A percentile compares a stretch with the other conserved stretches of the same genome.
Conservation (phyloP, 805 yeast genomes). For the Brettanomyces sp. region DNA sequence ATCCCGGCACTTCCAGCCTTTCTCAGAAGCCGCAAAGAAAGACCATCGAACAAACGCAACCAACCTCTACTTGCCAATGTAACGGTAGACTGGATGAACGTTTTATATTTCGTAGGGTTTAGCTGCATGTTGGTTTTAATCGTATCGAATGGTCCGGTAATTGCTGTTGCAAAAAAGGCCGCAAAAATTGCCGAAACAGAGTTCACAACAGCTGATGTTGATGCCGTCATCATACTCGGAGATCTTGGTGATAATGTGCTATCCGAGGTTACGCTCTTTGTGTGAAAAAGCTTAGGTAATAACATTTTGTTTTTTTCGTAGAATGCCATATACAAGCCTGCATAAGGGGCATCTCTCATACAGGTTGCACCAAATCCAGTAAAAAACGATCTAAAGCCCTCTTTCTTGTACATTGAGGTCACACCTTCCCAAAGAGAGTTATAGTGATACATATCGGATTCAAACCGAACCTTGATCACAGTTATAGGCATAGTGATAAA, state of each 20-base stretch:
- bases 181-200: conserved; percentile 69
- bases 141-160: conserved; percentile 93
- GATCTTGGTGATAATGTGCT: background rate
- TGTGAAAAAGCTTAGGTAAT: conserved; percentile 34
- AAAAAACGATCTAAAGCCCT: conserved; percentile 65
- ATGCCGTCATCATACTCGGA: conserved; percentile 8
- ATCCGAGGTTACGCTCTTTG: background rate
- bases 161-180: conserved; percentile 69
- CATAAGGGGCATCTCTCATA: conserved; percentile 90
- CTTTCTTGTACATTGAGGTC: conserved; percentile 39
- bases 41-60: conserved; percentile 67
- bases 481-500: conserved; percentile 91
- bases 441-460: conserved; percentile 70
- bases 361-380: conserved; percentile 83
- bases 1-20: conserved; percentile 91
- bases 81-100: conserved; percentile 31
- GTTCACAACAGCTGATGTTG: conserved; percentile 46
- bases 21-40: conserved; percentile 69
- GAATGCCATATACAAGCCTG: conserved; percentile 81
- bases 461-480: conserved; percentile 79
- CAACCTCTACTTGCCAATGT: conserved; percentile 38
- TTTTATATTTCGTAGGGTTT: conserved; percentile 36
- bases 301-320: conserved; percentile 66
- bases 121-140: conserved; percentile 88
- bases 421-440: conserved; percentile 54